Percentiles rank a stretch among this genome's conserved stretches.
Evolutionary conservation across 306 rosid species (phyloP).

Genomic region (Inga leiocalycina): DNA sequence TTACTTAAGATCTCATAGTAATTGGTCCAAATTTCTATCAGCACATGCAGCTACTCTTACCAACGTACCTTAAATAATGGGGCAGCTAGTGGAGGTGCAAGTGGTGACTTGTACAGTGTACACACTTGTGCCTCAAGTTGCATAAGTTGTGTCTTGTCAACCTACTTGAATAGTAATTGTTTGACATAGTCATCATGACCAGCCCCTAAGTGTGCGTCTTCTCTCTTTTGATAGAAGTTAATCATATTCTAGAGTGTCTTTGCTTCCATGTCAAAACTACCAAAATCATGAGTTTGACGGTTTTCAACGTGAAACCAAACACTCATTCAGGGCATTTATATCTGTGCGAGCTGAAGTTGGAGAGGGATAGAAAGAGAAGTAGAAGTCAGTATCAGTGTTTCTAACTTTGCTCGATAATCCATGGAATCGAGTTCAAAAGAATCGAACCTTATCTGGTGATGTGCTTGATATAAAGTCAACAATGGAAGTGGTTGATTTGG

Average conservation of each 20-base stretch:
- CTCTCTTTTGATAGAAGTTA: too few relatives aligned
- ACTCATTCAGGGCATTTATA: too few relatives aligned
- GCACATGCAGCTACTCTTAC: conserved; percentile 38
- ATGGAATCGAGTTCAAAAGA: background rate
- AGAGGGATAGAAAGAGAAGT: background rate
- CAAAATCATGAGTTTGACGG: too few relatives aligned
- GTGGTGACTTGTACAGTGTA: background rate
- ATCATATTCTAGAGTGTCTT: too few relatives aligned
- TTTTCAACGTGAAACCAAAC: too few relatives aligned
- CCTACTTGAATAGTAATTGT: conserved; percentile 20
- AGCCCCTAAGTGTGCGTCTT: background rate
- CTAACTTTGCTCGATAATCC: background rate
- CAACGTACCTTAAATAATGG: background rate
- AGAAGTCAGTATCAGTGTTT: background rate
- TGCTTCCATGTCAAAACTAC: too few relatives aligned
- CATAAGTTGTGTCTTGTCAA: background rate
- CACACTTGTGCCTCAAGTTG: background rate
- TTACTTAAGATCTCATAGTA: too few relatives aligned
- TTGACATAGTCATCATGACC: background rate
- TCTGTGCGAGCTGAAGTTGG: background rate
- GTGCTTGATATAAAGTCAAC: background rate
- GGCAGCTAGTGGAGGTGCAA: too few relatives aligned
- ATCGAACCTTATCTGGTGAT: background rate
- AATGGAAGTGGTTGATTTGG: background rate
- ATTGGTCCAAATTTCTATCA: background rate